Evolutionary conservation across 257 asterid genomes (phyloP), one percentile per base, ranked within the genome.

Genomic region (Anisodus tanguticus): DNA sequence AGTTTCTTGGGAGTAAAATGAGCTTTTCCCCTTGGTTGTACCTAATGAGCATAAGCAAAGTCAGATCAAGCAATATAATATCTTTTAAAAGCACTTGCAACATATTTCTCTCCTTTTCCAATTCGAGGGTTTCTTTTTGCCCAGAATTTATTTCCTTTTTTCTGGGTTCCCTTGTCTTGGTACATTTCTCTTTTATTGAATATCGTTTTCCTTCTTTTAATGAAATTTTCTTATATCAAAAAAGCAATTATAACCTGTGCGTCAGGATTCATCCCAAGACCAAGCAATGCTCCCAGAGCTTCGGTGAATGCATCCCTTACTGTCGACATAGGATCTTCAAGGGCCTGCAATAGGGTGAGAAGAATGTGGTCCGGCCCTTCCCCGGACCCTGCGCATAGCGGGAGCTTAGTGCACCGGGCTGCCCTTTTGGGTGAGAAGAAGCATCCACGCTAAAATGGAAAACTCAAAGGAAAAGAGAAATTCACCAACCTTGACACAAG

Each of bases 291-390:
- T 87, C 98, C 99, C 87, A 97, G 88, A 85, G 99, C 97, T 85
- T 97, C 98, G 41, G 97, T 93, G 89, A 97, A 97, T 80, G 97
- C 94, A 93, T 97, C 98, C 88, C 98, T 93, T 83, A 97, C 94
- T 45, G 97, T 88, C 89, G 91, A 89, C 63, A 90, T 91, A 76
- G 97, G 94, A 89, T 93, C 98, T 87, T 92, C 99, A 83, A 97
- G 97, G 87, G 95, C 97, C 99, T 97, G 80, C 39, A 81, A 77
- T 47, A 67, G 77, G 67, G 72, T 43, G 78, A 68, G 74, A 51
- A 53, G 84, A 84, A 76, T 22, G 26, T 22, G 26, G 26, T 22
- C 26, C 26, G 26, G 26, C 26, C 26, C 26, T 22, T 22, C 26
- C 26, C 26, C 26, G 26, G 26, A 22, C 26, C 26, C 26, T 0